Base-by-base conservation (phyloP, 2,329 filamentous ascomycete genomes). In the Botryotinia convoluta region DNA sequence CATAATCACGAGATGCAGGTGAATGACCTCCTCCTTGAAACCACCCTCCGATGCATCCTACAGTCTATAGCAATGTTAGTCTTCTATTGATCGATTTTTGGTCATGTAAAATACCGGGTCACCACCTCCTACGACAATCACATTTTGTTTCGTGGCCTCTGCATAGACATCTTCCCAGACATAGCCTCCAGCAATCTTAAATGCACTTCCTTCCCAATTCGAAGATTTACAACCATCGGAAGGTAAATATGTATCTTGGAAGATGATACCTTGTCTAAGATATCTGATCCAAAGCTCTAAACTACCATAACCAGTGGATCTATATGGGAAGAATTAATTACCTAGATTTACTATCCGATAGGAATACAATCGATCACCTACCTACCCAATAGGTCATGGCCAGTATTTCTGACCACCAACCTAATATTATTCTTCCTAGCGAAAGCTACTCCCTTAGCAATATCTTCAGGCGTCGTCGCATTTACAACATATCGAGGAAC, bases 201-300 rank as follows among this genome's bases (percentile, higher is more conserved):
- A 78, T 12, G 80, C 81, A n/a, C 78, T 76, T 20, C 81, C 82
- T 4, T 72, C 80, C 79, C 82, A 83, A 22, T 74, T 71, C 0
- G 80, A 80, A 39, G 74, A 72, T 7, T 61, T 42, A 74, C 81
- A 82, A 3, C 63, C 35, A n/a, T 73, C 63, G 26, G 74, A 73
- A 32, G 79, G 73, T 29, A 65, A 45, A 69, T 79, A 78, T 35
- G 74, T 73, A 39, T 79, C 78, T 75, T 76, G 71, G 35, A 76
- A 76, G 20, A 44, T 57, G 35, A 76, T 74, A 8, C 75, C 75
- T 39, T 68, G 68, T 35, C 83, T 83, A 60, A 88, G 79, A 74
- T 86, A 79, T 64, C 86, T 86, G 0, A 83, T 84, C 87, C 86
- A 88, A 29, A 82, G 79, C 69, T 82, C 78, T 51, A 82, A 74